Evolutionary conservation across 768 basidiomycete species (phyloP).

Genomic region (Crepidotus variabilis): DNA sequence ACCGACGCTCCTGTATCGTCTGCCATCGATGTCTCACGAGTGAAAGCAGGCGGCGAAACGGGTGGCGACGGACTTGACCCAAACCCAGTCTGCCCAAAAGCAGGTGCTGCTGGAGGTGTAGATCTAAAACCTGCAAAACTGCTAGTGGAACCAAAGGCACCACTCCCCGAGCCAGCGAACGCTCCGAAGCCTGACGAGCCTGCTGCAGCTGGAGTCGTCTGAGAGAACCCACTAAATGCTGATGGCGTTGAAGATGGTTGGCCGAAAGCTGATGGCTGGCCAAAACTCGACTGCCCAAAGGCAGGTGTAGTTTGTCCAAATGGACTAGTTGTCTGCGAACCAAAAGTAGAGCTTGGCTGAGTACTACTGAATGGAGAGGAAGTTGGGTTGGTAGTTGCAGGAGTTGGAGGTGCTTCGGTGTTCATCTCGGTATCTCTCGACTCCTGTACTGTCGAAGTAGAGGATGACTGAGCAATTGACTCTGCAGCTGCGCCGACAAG

Average conservation of each 20-base stretch:
- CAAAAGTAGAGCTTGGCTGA: constrained; percentile 21
- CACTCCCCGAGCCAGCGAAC: constrained; percentile 13
- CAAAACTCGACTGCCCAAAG: constrained; percentile 30
- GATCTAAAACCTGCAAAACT: constrained; percentile 13
- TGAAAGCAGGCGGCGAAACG: constrained; percentile 26
- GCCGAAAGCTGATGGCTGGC: constrained; percentile 23
- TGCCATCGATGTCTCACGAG: constrained; percentile 46
- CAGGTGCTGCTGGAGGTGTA: constrained; percentile 12
- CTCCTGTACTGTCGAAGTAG: constrained; percentile 9
- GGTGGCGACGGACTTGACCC: constrained; percentile 14
- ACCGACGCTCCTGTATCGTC: constrained; percentile 21
- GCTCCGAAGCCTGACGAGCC: constrained; percentile 7
- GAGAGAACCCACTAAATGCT: constrained; percentile 18
- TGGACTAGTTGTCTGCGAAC: constrained; percentile 15
- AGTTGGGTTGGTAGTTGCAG: constrained; percentile 1
- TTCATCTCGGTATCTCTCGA: constrained; percentile 22
- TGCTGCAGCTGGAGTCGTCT: neutral
- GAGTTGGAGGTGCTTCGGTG: constrained; percentile 10
- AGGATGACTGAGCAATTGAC: constrained; percentile 8
- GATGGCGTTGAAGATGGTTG: constrained; percentile 19
- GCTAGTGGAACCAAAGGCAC: constrained; percentile 8
- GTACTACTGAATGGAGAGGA: constrained; percentile 15
- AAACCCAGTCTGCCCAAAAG: constrained; percentile 23
- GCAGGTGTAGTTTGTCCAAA: constrained; percentile 24
- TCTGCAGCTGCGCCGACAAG: constrained; percentile 35